Percentiles rank a stretch among this genome's conserved stretches.
Evolutionary conservation across 1,139 yeast species (phyloP).

Genomic region (Schizosaccharomyces versatilis): DNA sequence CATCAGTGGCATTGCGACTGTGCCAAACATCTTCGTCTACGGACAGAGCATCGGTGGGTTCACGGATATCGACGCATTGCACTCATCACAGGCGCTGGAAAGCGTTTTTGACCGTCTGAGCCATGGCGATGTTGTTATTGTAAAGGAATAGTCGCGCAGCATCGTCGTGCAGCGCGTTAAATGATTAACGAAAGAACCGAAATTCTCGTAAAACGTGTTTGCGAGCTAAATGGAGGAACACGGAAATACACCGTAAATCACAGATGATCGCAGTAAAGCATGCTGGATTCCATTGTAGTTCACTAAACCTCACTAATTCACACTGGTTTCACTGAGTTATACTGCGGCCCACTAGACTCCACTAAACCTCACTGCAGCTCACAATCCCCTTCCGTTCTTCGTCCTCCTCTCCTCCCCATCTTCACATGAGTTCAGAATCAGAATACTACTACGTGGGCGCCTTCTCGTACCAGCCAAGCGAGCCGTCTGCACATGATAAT

Average conservation of each 20-base stretch:
- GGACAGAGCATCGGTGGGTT: conserved; percentile 88
- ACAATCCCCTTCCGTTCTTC: too few relatives aligned
- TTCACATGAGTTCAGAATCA: not conserved
- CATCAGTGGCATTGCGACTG: conserved; percentile 74
- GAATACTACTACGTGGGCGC: not conserved
- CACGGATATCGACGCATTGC: conserved; percentile 51
- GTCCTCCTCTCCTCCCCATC: not conserved
- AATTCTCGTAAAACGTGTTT: too few relatives aligned
- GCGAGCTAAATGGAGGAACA: too few relatives aligned
- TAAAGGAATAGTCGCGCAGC: not conserved
- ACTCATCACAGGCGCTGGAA: conserved; percentile 15
- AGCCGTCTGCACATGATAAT: conserved; percentile 1
- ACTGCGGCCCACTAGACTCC: too few relatives aligned
- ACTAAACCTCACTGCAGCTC: too few relatives aligned
- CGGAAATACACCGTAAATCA: too few relatives aligned
- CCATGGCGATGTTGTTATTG: not conserved
- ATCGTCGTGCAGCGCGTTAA: too few relatives aligned
- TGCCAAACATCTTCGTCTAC: conserved; percentile 73
- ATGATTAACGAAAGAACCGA: too few relatives aligned
- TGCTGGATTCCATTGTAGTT: too few relatives aligned
- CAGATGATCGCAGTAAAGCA: too few relatives aligned
- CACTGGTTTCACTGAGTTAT: too few relatives aligned
- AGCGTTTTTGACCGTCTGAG: not conserved
- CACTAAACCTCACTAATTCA: too few relatives aligned
- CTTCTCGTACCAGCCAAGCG: not conserved